These are phyloP conservation scores for Penicillium lividum DNA, from an alignment of 495 filamentous ascomycete genomes.

Conservation along the genomic window DNA sequence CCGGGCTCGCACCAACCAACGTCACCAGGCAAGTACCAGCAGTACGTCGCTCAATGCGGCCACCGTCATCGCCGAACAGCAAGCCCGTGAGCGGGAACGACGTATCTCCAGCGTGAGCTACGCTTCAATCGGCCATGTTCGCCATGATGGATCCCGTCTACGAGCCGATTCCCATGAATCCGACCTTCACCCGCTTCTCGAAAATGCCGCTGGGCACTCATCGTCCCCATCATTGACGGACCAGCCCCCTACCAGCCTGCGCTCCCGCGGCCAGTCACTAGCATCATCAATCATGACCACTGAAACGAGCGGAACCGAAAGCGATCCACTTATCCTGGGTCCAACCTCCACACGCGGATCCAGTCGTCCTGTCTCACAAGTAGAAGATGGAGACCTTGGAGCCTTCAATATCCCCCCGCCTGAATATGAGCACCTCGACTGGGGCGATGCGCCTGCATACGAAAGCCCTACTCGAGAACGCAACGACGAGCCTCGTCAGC, in stretches of 20 bases:
- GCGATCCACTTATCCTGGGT: conserved; percentile 28
- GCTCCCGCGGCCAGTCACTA: conserved; percentile 38
- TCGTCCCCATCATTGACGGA: conserved; percentile 29
- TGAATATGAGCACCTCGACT: conserved; percentile 49
- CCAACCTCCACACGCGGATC: conserved; percentile 28
- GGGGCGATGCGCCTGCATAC: conserved; percentile 52
- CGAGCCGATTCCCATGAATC: conserved; percentile 79
- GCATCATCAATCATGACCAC: conserved; percentile 37
- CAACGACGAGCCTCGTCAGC: conserved; percentile 9
- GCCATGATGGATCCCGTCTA: conserved; percentile 85
- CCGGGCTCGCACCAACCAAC: conserved; percentile 27
- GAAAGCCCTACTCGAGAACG: conserved; percentile 26
- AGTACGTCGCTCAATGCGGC: conserved; percentile 30
- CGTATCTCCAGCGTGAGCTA: conserved; percentile 85
- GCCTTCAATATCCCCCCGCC: conserved; percentile 40
- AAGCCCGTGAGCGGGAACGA: conserved; percentile 66
- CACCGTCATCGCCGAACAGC: conserved; percentile 61
- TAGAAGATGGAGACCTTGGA: conserved; percentile 42
- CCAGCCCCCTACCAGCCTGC: conserved; percentile 17
- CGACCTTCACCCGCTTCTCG: conserved; percentile 71
- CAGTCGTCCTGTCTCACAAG: conserved; percentile 19
- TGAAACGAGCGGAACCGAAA: conserved; percentile 28
- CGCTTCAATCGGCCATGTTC: conserved; percentile 78
- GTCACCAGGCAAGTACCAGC: conserved; percentile 33
- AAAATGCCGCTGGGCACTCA: conserved; percentile 57